These are phyloP conservation scores for Chlorella variabilis DNA, from an alignment of 163 green algal species.

Conservation along the genomic window DNA sequence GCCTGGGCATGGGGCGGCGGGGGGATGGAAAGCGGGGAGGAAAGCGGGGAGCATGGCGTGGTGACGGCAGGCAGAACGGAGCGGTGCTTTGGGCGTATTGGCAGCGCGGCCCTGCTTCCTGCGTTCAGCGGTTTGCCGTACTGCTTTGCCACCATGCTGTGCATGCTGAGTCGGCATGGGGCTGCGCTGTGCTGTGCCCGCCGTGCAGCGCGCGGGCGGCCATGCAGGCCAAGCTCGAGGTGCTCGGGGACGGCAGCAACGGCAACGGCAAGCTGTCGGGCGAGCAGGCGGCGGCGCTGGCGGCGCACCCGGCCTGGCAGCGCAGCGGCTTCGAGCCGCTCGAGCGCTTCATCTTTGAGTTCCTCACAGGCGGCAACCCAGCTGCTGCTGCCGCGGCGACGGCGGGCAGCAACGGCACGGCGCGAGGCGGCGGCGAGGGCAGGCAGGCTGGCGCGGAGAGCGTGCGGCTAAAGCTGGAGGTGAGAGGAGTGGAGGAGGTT, in stretches of 20 bases:
- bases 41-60: too few relatives aligned
- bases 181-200: not conserved
- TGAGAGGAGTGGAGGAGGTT: not conserved
- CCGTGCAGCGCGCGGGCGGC: slow-evolving; percentile 53
- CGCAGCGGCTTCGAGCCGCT: slow-evolving; percentile 78
- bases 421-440: not conserved
- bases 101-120: too few relatives aligned
- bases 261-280: slow-evolving; percentile 26
- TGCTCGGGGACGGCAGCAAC: not conserved
- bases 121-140: too few relatives aligned
- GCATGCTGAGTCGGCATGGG: too few relatives aligned
- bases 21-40: too few relatives aligned
- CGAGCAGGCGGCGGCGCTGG: slow-evolving; percentile 45
- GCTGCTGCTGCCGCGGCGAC: slow-evolving; percentile 4
- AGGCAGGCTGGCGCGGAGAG: slow-evolving; percentile 68
- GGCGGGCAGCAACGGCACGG: slow-evolving; percentile 20
- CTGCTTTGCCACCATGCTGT: too few relatives aligned
- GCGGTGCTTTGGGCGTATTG: too few relatives aligned
- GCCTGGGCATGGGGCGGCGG: not conserved
- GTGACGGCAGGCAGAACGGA: too few relatives aligned
- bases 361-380: slow-evolving; percentile 73
- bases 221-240: slow-evolving; percentile 76
- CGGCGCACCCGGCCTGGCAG: slow-evolving; percentile 49
- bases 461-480: slow-evolving; percentile 89
- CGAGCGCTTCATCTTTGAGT: slow-evolving; percentile 88